A percentile compares a stretch with the other conserved stretches of the same genome.
These are phyloP conservation scores for Aphanoascus verrucosus DNA, from an alignment of 2,329 filamentous ascomycete species.

Conservation along the genomic window DNA sequence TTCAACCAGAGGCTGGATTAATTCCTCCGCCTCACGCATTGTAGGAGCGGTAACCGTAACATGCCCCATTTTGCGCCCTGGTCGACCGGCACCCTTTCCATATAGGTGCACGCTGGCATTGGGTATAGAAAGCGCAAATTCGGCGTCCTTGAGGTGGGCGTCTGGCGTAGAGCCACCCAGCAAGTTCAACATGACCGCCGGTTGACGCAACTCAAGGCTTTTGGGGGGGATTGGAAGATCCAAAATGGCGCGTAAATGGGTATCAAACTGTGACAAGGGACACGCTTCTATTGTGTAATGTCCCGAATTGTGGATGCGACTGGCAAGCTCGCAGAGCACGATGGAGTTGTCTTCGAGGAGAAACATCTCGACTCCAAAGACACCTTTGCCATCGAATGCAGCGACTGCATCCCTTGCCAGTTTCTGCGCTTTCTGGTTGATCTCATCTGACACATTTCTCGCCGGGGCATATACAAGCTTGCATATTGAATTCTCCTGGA, in stretches of 20 bases:
- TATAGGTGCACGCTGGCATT: constrained; percentile 71
- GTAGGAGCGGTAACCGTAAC: constrained; percentile 66
- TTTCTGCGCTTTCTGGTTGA: constrained; percentile 57
- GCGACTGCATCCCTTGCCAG: constrained; percentile 70
- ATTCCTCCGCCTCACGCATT: constrained; percentile 56
- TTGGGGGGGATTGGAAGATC: constrained; percentile 51
- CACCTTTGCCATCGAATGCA: constrained; percentile 74
- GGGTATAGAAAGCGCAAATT: constrained; percentile 47
- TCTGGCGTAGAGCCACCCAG: constrained; percentile 48
- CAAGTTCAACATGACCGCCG: constrained; percentile 47
- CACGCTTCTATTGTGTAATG: constrained; percentile 94
- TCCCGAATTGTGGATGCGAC: constrained; percentile 78
- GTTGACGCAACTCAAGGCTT: constrained; percentile 37
- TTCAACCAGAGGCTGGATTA: constrained; percentile 59
- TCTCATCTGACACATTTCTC: constrained; percentile 51
- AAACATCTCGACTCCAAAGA: constrained; percentile 97
- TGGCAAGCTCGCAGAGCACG: constrained; percentile 78
- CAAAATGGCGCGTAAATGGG: constrained; percentile 76
- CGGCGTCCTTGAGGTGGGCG: constrained; percentile 50
- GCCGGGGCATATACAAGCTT: constrained; percentile 84
- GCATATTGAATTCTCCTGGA: constrained; percentile 93
- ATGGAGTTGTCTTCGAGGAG: constrained; percentile 61
- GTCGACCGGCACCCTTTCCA: constrained; percentile 73
- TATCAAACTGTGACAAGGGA: constrained; percentile 80
- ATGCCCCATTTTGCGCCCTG: constrained; percentile 89